Conservation (phyloP, 2,329 filamentous ascomycete species). For the Lithohypha guttulata region DNA sequence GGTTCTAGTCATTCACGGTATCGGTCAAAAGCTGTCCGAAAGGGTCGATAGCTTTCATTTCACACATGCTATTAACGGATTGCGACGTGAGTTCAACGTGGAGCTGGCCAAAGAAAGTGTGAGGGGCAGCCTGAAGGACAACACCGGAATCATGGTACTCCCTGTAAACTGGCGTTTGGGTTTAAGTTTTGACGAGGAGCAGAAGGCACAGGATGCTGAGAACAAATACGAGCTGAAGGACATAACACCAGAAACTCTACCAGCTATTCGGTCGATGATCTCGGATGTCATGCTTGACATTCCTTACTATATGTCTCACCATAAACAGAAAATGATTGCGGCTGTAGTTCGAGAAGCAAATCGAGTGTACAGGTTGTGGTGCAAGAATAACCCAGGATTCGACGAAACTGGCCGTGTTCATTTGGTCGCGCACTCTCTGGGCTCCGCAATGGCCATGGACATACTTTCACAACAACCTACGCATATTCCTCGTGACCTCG, state of each 20-base stretch:
- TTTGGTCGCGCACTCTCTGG: constrained; percentile 83
- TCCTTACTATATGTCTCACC: constrained; percentile 92
- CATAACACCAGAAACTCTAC: constrained; percentile 83
- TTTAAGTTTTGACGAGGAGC: constrained; percentile 72
- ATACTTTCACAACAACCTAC: constrained; percentile 85
- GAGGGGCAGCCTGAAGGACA: constrained; percentile 62
- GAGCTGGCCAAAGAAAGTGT: constrained; percentile 66
- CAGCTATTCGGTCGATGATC: constrained; percentile 84
- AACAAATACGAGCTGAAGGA: constrained; percentile 63
- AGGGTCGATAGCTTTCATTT: constrained; percentile 94
- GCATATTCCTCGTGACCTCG: constrained; percentile 40
- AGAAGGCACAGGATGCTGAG: constrained; percentile 45
- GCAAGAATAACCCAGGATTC: constrained; percentile 82
- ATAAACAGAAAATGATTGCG: constrained; percentile 88
- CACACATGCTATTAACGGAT: constrained; percentile 86
- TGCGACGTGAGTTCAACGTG: constrained; percentile 74
- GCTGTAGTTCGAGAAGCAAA: constrained; percentile 87
- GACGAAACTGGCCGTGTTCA: constrained; percentile 72
- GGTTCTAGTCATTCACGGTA: constrained; percentile 84
- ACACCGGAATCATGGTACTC: constrained; percentile 85
- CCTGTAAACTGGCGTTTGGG: constrained; percentile 91
- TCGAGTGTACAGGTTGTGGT: constrained; percentile 91
- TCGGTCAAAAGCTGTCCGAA: constrained; percentile 92
- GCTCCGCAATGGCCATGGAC: constrained; percentile 88
- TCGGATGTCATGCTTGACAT: constrained; percentile 98